A percentile compares a stretch with the other conserved stretches of the same genome.
Evolutionary conservation across 1,284 basidiomycete genomes (phyloP).

Genomic region (Microbotryum saponariae): DNA sequence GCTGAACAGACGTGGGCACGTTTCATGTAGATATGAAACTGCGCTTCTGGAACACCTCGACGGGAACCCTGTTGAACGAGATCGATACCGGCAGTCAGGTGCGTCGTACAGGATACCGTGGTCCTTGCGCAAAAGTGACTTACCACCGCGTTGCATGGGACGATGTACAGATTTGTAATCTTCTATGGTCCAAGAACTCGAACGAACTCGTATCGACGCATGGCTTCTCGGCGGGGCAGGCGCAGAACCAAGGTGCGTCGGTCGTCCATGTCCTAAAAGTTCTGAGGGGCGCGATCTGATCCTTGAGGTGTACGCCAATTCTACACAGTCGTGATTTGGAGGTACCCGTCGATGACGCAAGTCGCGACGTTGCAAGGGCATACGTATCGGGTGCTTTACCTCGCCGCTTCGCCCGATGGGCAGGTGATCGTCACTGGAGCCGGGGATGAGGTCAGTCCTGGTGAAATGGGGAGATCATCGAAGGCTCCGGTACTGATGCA

Average conservation of each 20-base stretch:
- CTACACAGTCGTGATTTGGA: slow-evolving; percentile 79
- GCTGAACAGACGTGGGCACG: no score
- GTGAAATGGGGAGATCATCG: no score
- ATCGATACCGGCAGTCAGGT: slow-evolving; percentile 91
- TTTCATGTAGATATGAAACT: slow-evolving; percentile 63
- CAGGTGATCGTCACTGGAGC: slow-evolving; percentile 97
- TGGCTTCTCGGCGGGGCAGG: slow-evolving; percentile 84
- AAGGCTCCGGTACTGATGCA: no score
- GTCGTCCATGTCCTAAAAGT: background rate
- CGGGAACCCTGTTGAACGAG: slow-evolving; percentile 73
- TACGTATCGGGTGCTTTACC: slow-evolving; percentile 85
- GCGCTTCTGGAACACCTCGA: slow-evolving; percentile 90
- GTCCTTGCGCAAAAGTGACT: no score
- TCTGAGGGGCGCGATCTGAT: background rate
- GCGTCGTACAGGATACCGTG: slow-evolving; percentile 36
- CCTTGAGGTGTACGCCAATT: background rate
- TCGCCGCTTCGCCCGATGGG: slow-evolving; percentile 52
- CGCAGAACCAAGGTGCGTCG: slow-evolving; percentile 68
- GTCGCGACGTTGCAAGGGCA: slow-evolving; percentile 92
- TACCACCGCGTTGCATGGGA: no score
- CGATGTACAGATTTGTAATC: slow-evolving; percentile 73
- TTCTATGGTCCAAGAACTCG: slow-evolving; percentile 87
- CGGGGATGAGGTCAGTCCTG: slow-evolving; percentile 61
- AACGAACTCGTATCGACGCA: slow-evolving; percentile 97
- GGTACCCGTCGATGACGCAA: slow-evolving; percentile 85